These are phyloP conservation scores for Pseudonitzschia pungens DNA, from an alignment of 108 stramenopile species.

Conservation along the genomic window DNA sequence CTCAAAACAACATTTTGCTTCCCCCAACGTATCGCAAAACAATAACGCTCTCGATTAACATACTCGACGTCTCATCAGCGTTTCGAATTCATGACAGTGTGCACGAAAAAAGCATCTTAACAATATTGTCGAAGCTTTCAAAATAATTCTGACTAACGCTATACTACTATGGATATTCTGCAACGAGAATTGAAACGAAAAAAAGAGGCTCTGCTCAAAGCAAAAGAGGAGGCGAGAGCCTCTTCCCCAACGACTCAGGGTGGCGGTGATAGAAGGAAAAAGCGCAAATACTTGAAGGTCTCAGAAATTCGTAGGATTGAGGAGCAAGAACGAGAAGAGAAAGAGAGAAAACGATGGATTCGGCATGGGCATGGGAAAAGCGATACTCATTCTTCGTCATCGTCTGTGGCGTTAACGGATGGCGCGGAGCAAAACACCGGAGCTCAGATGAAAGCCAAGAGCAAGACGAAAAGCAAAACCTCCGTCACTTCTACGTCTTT, in stretches of 20 bases:
- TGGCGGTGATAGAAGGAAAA: slow-evolving; percentile 15
- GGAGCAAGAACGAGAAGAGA: slow-evolving; percentile 55
- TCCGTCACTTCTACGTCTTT: slow-evolving; percentile 7
- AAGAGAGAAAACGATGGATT: slow-evolving; percentile 19
- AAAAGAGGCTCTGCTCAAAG: slow-evolving; percentile 41
- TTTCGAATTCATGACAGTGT: too few relatives aligned
- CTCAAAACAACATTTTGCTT: too few relatives aligned
- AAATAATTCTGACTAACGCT: too few relatives aligned
- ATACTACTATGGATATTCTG: slow-evolving; percentile 53
- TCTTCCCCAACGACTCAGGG: not conserved
- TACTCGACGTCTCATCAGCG: too few relatives aligned
- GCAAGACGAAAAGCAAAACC: not conserved
- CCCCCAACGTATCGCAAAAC: too few relatives aligned
- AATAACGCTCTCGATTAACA: too few relatives aligned
- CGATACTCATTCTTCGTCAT: not conserved
- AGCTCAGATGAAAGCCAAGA: not conserved
- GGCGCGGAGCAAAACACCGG: not conserved
- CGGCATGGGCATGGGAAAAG: slow-evolving; percentile 2
- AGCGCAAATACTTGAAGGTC: slow-evolving; percentile 50
- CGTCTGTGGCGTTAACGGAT: slow-evolving; percentile 1
- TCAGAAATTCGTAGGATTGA: slow-evolving; percentile 52
- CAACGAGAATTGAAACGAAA: slow-evolving; percentile 66
- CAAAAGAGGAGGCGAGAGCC: slow-evolving; percentile 18
- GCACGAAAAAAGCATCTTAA: too few relatives aligned
- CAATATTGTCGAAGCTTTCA: too few relatives aligned